A percentile compares a stretch with the other conserved stretches of the same genome.
Conservation (phyloP, 78 protist species). For the Dictyostelium citrinum region DNA sequence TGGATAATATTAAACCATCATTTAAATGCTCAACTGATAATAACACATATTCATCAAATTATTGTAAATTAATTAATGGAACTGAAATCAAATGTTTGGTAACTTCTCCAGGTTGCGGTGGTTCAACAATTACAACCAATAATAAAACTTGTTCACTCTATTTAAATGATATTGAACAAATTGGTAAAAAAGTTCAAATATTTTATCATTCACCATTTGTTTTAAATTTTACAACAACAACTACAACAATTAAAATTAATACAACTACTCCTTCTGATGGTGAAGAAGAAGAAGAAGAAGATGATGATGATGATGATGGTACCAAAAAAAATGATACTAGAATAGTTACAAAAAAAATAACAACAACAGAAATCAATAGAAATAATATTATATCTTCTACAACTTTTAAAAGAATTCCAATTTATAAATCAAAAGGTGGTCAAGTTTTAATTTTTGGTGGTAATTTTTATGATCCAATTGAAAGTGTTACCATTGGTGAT, state of each 20-base stretch:
- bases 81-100: background rate
- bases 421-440: background rate
- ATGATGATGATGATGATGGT: no score
- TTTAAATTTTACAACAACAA: background rate
- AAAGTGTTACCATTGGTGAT: background rate
- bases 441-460: background rate
- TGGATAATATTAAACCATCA: background rate
- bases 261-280: background rate
- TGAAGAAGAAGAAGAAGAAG: no score
- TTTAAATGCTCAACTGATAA: background rate
- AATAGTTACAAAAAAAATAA: background rate
- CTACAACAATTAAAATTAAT: background rate
- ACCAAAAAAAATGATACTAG: background rate
- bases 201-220: background rate
- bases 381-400: background rate
- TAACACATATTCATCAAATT: background rate
- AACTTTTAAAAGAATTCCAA: background rate
- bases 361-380: background rate
- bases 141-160: background rate
- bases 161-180: background rate
- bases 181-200: background rate
- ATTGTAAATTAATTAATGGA: background rate
- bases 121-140: background rate
- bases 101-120: background rate
- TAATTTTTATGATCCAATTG: background rate